A percentile compares a stretch with the other conserved stretches of the same genome.
Evolutionary conservation across 2,329 filamentous ascomycete genomes (phyloP).

Genomic region (Paracoccidioides brasiliensis): DNA sequence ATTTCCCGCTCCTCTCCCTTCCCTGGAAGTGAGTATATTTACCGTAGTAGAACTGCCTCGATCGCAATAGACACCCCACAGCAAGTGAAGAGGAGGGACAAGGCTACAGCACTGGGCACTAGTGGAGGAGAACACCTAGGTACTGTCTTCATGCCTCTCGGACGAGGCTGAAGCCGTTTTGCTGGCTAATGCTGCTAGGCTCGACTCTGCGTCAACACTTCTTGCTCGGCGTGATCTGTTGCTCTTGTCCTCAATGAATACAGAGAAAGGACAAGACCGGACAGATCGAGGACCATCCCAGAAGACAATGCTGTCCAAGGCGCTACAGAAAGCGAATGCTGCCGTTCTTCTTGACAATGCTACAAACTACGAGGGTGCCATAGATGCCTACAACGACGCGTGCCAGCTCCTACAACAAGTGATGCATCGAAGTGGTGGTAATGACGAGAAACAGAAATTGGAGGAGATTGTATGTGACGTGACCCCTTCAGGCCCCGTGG

Average conservation of each 20-base stretch:
- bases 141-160: neutral
- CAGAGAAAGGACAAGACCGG: constrained; percentile 13
- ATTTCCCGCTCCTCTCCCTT: neutral
- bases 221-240: neutral
- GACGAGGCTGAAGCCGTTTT: neutral
- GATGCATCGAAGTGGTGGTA: constrained; percentile 69
- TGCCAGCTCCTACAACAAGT: constrained; percentile 81
- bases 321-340: constrained; percentile 87
- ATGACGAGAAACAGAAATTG: constrained; percentile 70
- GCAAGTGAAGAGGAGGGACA: neutral
- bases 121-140: neutral
- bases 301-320: constrained; percentile 93
- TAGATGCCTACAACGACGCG: constrained; percentile 81
- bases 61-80: neutral
- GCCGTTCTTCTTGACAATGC: constrained; percentile 93
- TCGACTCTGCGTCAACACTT: neutral
- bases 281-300: constrained; percentile 50
- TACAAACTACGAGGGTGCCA: constrained; percentile 82
- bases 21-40: neutral
- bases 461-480: constrained; percentile 72
- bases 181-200: neutral
- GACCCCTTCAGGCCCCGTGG: neutral
- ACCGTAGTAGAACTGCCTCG: neutral
- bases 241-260: neutral
- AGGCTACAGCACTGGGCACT: neutral